Base-by-base conservation (phyloP, 1,284 basidiomycete genomes). In the Rhodotorula sp. region DNA sequence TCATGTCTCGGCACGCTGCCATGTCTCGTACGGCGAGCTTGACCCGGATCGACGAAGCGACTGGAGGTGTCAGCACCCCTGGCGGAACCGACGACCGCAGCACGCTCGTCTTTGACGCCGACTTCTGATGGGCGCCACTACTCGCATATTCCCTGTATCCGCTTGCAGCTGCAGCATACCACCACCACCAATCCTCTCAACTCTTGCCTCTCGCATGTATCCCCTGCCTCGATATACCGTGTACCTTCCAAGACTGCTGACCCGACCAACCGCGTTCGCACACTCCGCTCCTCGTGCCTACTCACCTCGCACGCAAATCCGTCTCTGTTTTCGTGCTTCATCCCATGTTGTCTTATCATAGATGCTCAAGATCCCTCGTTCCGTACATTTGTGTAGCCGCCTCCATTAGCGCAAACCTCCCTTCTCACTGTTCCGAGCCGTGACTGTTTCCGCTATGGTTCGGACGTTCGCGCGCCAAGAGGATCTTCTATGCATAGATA, bases 91-190 rank as follows among this genome's bases (percentile, higher is more conserved):
- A 73, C 4, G 73, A 73, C 10, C 70, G 69, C 20, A 64, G 73
- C 14, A 52, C 66, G 3, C 79, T 79, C 72, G 70, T 72, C 23
- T 61, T 78, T 5, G 81, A 83, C 62, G 83, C 82, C 75, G 83
- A 84, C 77, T 84, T 84, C 70, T 81, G 67, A 75, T 6, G 34
- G 39, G 57, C 46, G 8, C 26, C 20, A 8, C 43, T 18, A 49
- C 48, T 23, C 20, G 48, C 18, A 49, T 49, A 49, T 21, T 3
- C 48, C 48, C 48, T 23, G 48, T 18, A 49, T 5, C 48, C 48
- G 48, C 48, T 23, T 49, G 48, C 39, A 43, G 39, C 39, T 14
- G 39, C 39, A 43, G 39, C 58, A n/a, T 43, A 16, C 14, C 58
- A 43, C 39, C 34, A 31, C 59, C 47, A 29, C 29, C 48, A 51